Evolutionary conservation across 148 eudicot species (phyloP), one percentile per base, ranked within the genome.

Genomic region (Rhododendron henanense): DNA sequence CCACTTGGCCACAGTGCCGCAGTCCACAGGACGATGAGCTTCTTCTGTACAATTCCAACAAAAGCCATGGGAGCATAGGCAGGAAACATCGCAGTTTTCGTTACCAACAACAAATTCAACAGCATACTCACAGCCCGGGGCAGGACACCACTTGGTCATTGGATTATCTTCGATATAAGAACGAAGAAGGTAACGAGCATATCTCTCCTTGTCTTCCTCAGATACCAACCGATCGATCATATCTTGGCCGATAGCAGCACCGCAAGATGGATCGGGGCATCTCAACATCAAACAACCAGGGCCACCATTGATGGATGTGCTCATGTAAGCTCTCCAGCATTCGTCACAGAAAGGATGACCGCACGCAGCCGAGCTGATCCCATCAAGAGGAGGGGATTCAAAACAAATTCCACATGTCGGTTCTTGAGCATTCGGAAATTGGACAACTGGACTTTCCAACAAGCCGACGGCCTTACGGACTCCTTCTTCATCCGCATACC

Each of bases 71-170:
- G 91, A 91, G 83, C 95, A 93, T 59, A 86, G 78, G 84, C 95
- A 94, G 82, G 84, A 76, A 77, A 94, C 96, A 78, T 92, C 94
- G 77, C 84, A 94, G 85, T 73, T 89, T 81, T 86, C 93, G 69
- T 89, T 91, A 16, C 93, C 92, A 84, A 75, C 87, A 84, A 84
- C 88, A 88, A 89, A 93, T 79, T 89, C 93, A 82, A 93, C 89
- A 55, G 94, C 95, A 86, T 85, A 86, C 94, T 45, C 94, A 82
- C 96, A 93, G n/a, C 91, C 94, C 41, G 95, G 96, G 39, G 89
- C 93, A 88, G 95, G 96, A 87, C 96, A 94, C 94, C 94, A 94
- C 82, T 94, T 94, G 51, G 87, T 87, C 93, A 92, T 87, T 84
- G 86, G 85, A 82, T 85, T 90, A 71, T 90, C 87, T 87, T 86